phyloP scores from a whole-genome alignment of 345 rosid species.

The Stellera chamaejasme region DNA sequence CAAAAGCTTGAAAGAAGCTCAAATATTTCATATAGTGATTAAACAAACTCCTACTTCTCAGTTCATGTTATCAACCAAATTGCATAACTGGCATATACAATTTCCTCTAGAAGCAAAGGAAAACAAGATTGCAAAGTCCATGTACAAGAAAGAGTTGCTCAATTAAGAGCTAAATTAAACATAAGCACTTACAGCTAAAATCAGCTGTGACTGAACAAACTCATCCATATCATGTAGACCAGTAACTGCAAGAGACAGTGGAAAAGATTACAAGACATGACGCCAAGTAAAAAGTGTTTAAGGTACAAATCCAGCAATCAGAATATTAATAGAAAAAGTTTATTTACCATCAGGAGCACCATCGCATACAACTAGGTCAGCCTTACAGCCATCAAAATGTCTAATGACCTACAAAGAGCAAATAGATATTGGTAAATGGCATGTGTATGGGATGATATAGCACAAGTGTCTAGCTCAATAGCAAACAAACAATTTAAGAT shows the following conservation, averaged over 20 bases:
- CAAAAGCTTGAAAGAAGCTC: too few species aligned
- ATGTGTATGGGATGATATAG: neutral
- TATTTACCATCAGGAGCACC: slow-evolving; percentile 95
- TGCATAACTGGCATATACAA: too few species aligned
- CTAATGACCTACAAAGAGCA: slow-evolving; percentile 57
- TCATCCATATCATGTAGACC: slow-evolving; percentile 99
- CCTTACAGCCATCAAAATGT: slow-evolving; percentile 94
- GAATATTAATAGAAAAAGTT: slow-evolving; percentile 9
- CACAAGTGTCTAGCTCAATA: too few species aligned
- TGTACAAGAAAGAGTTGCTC: neutral
- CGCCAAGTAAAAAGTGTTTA: neutral
- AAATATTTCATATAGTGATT: too few species aligned
- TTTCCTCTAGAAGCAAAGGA: neutral
- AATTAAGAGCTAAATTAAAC: neutral
- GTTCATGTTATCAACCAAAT: neutral
- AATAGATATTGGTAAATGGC: neutral
- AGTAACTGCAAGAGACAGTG: slow-evolving; percentile 52
- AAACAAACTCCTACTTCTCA: neutral
- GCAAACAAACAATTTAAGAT: too few species aligned
- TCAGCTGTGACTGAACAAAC: slow-evolving; percentile 93
- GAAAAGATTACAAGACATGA: slow-evolving; percentile 9
- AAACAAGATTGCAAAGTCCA: neutral
- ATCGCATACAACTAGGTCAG: slow-evolving; percentile 96
- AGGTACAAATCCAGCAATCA: neutral
- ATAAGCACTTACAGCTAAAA: slow-evolving; percentile 65